These are phyloP conservation scores for Moesziomyces sp. DNA, from an alignment of 1,284 basidiomycete species.

Conservation along the genomic window DNA sequence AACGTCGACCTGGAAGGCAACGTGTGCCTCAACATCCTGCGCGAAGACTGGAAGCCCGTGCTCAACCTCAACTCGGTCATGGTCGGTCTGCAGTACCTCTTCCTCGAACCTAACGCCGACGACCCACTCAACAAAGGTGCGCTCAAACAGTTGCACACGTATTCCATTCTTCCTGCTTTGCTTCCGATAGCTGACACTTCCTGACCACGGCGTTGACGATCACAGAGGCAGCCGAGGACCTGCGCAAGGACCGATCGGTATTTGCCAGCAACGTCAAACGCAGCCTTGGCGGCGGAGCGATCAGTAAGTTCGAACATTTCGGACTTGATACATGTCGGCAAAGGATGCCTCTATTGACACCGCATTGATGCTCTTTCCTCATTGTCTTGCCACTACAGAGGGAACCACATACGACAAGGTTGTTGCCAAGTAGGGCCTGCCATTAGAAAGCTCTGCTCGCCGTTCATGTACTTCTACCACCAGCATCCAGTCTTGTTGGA, in stretches of 20 bases:
- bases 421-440: conserved; percentile 20
- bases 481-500: not conserved
- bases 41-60: conserved; percentile 99
- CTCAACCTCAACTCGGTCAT: conserved; percentile 96
- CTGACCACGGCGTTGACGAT: not conserved
- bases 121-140: conserved; percentile 97
- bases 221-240: conserved; percentile 67
- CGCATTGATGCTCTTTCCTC: not conserved
- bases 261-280: conserved; percentile 62
- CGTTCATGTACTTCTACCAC: conserved; percentile 20
- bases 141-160: not conserved
- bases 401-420: conserved; percentile 62
- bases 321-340: no score
- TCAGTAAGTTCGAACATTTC: conserved; percentile 44
- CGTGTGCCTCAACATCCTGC: conserved; percentile 86
- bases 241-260: conserved; percentile 56
- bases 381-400: conserved; percentile 26
- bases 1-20: conserved; percentile 98
- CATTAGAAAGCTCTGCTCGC: no score
- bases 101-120: conserved; percentile 97
- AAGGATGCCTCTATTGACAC: no score
- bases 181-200: no score
- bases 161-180: not conserved
- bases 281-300: conserved; percentile 52
- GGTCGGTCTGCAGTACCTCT: conserved; percentile 97